Base-by-base conservation (phyloP, 2,329 filamentous ascomycete species). In the Metarhizium album region DNA sequence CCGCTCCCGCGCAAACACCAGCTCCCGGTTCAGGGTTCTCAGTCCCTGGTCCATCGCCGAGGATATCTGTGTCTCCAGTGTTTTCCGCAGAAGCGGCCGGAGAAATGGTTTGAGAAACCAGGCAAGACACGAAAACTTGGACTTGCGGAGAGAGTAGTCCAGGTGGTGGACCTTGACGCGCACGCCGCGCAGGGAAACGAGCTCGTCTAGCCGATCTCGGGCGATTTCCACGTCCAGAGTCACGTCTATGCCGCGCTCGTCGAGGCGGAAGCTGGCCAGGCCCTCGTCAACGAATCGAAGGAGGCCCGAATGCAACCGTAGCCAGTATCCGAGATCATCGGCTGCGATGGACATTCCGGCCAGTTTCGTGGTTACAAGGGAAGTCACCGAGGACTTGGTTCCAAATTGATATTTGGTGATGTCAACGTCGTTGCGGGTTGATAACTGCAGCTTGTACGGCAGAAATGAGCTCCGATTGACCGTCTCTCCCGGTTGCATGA, bases 401-500 rank as follows among this genome's bases (percentile, higher is more conserved):
- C 63, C 59, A 24, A 63, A 59, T 6, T 78, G 82, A 18, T 83
- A 84, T 65, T 95, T 95, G 56, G 84, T 80, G 40, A 96, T 82
- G 57, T 95, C 88, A 33, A 96, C 70, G 58, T 95, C 86, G 60
- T 94, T 96, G 66, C 85, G 84, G 0, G 87, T 91, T 55, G 90
- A 84, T 3, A 96, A 71, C 43, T 86, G 84, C 49, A 96, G 74
- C 50, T 83, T 82, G 69, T 89, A 91, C 0, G 91, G 91, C 1
- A 97, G 74, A 72, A 97, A 97, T 0, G 90, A 95, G 3, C 86
- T 88, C 54, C 84, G 73, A 64, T 95, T 91, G 59, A 95, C 76
- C 0, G 89, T 94, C 52, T 76, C 76, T 6, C 91, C 91, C 0
- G 91, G 91, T 62, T 96, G 88, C 31, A 97, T 75, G 53, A 97